These are phyloP conservation scores for Hypoxylon sp. DNA, from an alignment of 2,329 filamentous ascomycete genomes.

Conservation along the genomic window DNA sequence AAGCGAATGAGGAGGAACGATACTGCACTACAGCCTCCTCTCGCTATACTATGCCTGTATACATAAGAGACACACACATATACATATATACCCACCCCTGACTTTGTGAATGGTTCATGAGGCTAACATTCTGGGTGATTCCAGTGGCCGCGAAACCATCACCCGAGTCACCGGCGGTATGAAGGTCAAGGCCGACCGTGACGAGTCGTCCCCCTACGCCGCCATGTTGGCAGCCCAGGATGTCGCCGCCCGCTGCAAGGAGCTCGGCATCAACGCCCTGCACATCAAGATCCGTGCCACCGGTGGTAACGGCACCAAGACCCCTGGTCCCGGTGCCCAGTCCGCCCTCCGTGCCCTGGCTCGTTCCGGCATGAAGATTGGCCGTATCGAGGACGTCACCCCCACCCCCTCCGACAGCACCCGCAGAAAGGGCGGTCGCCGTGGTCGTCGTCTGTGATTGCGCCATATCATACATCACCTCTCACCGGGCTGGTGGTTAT, in stretches of 20 bases:
- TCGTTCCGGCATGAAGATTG: slow-evolving; percentile 99
- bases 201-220: slow-evolving; percentile 99
- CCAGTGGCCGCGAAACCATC: slow-evolving; percentile 99
- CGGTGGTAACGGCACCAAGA: slow-evolving; percentile 99
- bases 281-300: slow-evolving; percentile 99
- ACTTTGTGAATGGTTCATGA: slow-evolving; percentile 56
- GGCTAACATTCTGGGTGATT: slow-evolving; percentile 79
- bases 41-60: slow-evolving; percentile 25
- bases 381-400: slow-evolving; percentile 99
- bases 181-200: slow-evolving; percentile 99
- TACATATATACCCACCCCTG: slow-evolving; percentile 18
- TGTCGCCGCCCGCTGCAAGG: slow-evolving; percentile 87
- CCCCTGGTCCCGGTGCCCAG: slow-evolving; percentile 98
- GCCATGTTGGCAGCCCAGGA: slow-evolving; percentile 99
- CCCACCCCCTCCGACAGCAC: slow-evolving; percentile 99
- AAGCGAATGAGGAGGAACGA: slow-evolving; percentile 39
- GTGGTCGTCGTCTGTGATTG: slow-evolving; percentile 99
- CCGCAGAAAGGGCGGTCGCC: slow-evolving; percentile 99
- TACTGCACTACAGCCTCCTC: slow-evolving; percentile 36
- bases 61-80: slow-evolving; percentile 12
- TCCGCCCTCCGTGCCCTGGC: slow-evolving; percentile 98
- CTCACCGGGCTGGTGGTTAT: slow-evolving; percentile 49
- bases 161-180: slow-evolving; percentile 99
- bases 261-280: slow-evolving; percentile 85
- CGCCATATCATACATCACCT: slow-evolving; percentile 51